phyloP scores from a whole-genome alignment of 75 land plant species.

The Selaginella moellendorffii region DNA sequence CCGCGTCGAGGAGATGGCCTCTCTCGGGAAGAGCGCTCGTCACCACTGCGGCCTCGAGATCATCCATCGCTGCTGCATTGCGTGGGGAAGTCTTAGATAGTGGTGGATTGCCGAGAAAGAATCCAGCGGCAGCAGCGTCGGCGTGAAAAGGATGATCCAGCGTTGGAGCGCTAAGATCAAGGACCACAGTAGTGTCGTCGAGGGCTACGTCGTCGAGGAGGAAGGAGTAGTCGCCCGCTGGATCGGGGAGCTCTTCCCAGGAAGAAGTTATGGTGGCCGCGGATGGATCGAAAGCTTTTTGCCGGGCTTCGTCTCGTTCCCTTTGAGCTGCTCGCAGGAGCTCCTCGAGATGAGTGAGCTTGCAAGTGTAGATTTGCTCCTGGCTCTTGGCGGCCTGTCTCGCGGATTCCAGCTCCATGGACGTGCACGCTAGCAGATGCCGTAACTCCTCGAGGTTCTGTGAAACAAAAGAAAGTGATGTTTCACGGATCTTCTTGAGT shows the following conservation, averaged over 20 bases:
- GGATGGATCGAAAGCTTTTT: no score
- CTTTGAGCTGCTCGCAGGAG: not conserved
- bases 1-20: not conserved
- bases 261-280: not conserved
- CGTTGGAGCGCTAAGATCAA: no score
- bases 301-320: not conserved
- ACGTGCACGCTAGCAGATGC: not conserved
- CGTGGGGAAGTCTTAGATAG: no score
- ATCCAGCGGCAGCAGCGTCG: no score
- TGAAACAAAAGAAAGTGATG: not conserved
- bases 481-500: not conserved
- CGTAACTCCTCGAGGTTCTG: not conserved
- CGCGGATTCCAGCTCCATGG: not conserved
- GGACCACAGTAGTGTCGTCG: not conserved
- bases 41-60: not conserved
- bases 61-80: not conserved
- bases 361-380: not conserved
- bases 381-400: not conserved
- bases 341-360: not conserved
- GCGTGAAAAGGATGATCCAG: no score
- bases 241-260: not conserved
- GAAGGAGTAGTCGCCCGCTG: not conserved
- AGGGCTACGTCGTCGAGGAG: not conserved
- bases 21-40: not conserved
- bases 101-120: no score